Evolutionary conservation across 768 basidiomycete genomes (phyloP), one percentile per base, ranked within the genome.

Genomic region (Pulveroboletus frians): DNA sequence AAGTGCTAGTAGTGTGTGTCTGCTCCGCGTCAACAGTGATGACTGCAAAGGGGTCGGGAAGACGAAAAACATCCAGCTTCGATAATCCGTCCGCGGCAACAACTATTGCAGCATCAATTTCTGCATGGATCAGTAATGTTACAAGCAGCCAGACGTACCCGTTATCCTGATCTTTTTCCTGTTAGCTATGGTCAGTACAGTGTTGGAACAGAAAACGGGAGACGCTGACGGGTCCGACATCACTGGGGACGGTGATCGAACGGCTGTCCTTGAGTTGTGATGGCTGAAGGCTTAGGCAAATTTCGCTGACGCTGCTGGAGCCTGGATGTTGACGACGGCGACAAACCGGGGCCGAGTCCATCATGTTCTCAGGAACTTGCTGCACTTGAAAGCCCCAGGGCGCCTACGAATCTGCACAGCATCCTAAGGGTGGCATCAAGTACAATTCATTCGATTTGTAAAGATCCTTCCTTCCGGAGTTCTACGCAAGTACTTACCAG

Each of bases 1-100:
- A 95, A 27, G 95, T 94, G 49, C 88, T 91, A 14, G 94, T 98
- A 1, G 95, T 95, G 57, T 92, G 88, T 0, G 94, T 98, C 69
- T 97, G 94, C 68, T 96, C 93, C 4, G 92, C 92, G 58, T 98
- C 96, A 37, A 98, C 93, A 17, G 95, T 97, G 68, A 99, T 88
- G 61, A 99, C 93, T 5, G 96, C 95, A 66, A 98, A 97, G 5
- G 96, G 95, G 69, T 98, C 94, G 3, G 95, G 96, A 5, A 97
- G 84, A 45, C 94, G 83, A 66, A 96, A 93, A 46, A 95, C 92
- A 74, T 96, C 92, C 49, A 93, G 88, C 74, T 95, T 96, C 40
- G 87, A 87, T 17, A 96, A 73, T 13, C 88, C 87, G 71, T 96
- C 93, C 39, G 92, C 96, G 48, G 96, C 95, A 54, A 99, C 93